Evolutionary conservation across 1,284 basidiomycete genomes (phyloP).

Genomic region (Ustilago loliicola): DNA sequence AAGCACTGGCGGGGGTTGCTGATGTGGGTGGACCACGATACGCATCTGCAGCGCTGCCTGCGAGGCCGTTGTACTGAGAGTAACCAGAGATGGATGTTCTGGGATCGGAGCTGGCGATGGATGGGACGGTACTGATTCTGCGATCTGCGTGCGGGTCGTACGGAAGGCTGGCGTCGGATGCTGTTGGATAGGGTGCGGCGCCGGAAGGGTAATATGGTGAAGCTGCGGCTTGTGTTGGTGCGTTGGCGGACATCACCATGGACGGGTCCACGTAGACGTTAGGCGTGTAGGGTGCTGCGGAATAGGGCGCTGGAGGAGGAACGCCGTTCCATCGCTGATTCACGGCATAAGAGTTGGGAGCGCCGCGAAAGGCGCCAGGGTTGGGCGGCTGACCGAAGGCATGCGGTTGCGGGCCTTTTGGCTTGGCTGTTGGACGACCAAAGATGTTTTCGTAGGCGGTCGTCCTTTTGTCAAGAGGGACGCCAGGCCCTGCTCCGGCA

Average conservation of each 20-base stretch:
- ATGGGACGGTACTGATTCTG: slow-evolving; percentile 35
- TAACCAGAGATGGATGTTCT: slow-evolving; percentile 35
- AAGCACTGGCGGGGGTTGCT: slow-evolving; percentile 40
- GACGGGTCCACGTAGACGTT: slow-evolving; percentile 34
- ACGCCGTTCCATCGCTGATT: slow-evolving; percentile 53
- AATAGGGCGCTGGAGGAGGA: slow-evolving; percentile 16
- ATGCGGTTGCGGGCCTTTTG: slow-evolving; percentile 56
- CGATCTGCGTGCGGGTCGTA: slow-evolving; percentile 38
- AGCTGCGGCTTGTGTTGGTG: slow-evolving; percentile 10
- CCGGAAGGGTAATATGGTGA: slow-evolving; percentile 34
- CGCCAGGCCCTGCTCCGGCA: slow-evolving; percentile 42
- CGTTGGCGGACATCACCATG: slow-evolving; percentile 21
- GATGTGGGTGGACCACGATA: slow-evolving; percentile 26
- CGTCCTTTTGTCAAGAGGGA: slow-evolving; percentile 64
- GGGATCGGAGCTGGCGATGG: slow-evolving; percentile 30
- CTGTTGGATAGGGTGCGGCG: slow-evolving; percentile 16
- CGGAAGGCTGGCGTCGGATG: slow-evolving; percentile 9
- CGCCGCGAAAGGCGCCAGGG: slow-evolving; percentile 29
- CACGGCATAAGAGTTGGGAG: slow-evolving; percentile 40
- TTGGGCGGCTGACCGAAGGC: slow-evolving; percentile 24
- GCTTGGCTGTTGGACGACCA: slow-evolving; percentile 63
- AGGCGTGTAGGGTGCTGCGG: slow-evolving; percentile 18
- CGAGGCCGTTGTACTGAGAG: slow-evolving; percentile 32
- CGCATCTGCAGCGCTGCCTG: slow-evolving; percentile 44
- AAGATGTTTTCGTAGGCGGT: slow-evolving; percentile 68